A percentile compares a stretch with the other conserved stretches of the same genome.
These are phyloP conservation scores for Huntiella savannae DNA, from an alignment of 2,329 filamentous ascomycete species.

Conservation along the genomic window DNA sequence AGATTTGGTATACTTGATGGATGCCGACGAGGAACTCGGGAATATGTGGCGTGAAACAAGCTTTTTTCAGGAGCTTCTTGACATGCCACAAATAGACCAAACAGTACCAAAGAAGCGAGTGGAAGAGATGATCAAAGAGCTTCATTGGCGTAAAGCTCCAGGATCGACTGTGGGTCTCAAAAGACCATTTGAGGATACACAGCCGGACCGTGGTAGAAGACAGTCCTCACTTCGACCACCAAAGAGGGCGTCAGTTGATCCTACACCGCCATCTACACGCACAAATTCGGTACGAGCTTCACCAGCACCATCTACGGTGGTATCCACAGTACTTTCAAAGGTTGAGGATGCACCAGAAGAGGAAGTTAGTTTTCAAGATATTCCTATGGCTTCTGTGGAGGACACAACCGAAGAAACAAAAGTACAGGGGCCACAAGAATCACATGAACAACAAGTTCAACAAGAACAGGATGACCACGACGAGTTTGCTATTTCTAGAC, in stretches of 20 bases:
- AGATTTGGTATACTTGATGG: slow-evolving; percentile 9
- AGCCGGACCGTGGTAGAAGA: neutral
- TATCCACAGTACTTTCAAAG: neutral
- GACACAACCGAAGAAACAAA: too few species aligned
- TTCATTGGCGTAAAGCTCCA: slow-evolving; percentile 2
- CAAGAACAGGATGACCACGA: neutral
- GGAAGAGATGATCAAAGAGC: slow-evolving; percentile 2
- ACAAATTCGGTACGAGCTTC: too few species aligned
- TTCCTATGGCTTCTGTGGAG: neutral
- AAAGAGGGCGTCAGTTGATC: neutral
- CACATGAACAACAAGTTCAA: too few species aligned
- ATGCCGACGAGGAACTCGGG: slow-evolving; percentile 1
- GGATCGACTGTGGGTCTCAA: slow-evolving; percentile 1
- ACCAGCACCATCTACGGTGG: too few species aligned
- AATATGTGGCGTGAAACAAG: slow-evolving; percentile 1
- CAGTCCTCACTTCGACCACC: slow-evolving; percentile 7
- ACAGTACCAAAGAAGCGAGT: neutral
- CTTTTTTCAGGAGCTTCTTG: slow-evolving; percentile 2
- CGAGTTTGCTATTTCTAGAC: slow-evolving; percentile 4
- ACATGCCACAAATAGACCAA: neutral
- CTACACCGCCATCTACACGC: neutral
- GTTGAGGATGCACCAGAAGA: neutral
- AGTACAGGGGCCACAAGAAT: too few species aligned
- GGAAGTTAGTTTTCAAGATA: neutral
- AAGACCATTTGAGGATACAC: slow-evolving; percentile 3